Percentiles rank a stretch among this genome's conserved stretches.
Evolutionary conservation across 1,139 yeast genomes (phyloP).

Genomic region (Kodamaea anthophila): DNA sequence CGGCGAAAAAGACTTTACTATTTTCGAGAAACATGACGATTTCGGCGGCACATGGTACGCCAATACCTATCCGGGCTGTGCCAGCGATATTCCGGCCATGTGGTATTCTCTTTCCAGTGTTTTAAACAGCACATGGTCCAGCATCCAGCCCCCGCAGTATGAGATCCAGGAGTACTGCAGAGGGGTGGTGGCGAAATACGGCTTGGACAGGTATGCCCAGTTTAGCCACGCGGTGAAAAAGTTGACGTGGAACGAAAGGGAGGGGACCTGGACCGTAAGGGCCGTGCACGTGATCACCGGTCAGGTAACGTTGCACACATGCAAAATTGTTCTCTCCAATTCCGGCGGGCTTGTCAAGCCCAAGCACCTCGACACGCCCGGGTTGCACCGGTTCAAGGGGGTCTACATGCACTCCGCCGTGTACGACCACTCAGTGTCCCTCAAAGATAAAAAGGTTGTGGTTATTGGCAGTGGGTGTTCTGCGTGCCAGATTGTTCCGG

Average conservation of each 20-base stretch:
- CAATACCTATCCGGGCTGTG: conserved; percentile 51
- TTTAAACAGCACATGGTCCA: conserved; percentile 39
- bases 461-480: conserved; percentile 22
- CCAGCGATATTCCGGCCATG: conserved; percentile 45
- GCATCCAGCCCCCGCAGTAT: conserved; percentile 41
- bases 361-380: conserved; percentile 23
- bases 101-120: conserved; percentile 42
- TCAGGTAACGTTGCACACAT: conserved; percentile 16
- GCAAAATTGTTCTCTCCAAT: conserved; percentile 28
- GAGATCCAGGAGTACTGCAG: conserved; percentile 44
- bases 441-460: conserved; percentile 20
- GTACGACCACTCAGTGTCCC: conserved; percentile 38
- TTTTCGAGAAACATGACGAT: conserved; percentile 40
- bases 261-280: conserved; percentile 32
- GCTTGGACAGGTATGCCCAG: conserved; percentile 24
- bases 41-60: conserved; percentile 54
- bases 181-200: conserved; percentile 31
- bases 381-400: conserved; percentile 40
- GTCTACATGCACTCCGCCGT: conserved; percentile 43
- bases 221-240: conserved; percentile 21
- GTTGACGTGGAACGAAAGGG: conserved; percentile 25
- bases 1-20: conserved; percentile 28
- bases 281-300: conserved; percentile 32
- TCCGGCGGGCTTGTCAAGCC: conserved; percentile 38
- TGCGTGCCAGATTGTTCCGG: conserved; percentile 19